A percentile compares a stretch with the other conserved stretches of the same genome.
These are phyloP conservation scores for Cytidiella melzeri DNA, from an alignment of 768 basidiomycete genomes.

Conservation along the genomic window DNA sequence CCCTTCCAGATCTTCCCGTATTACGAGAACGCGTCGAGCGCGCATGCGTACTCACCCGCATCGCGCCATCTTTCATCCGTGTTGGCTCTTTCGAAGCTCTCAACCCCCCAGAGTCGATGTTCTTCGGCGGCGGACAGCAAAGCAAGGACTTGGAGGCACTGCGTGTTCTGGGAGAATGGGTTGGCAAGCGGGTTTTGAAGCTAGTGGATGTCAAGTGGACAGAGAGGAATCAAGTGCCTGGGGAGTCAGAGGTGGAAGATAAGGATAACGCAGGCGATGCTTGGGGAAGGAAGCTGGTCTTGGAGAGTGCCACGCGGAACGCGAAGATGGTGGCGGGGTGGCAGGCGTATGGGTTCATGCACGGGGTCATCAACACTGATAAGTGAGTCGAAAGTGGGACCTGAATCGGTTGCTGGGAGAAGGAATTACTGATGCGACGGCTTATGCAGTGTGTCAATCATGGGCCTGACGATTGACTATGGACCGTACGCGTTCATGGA, in stretches of 20 bases:
- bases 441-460: conserved; percentile 54
- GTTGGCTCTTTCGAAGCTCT: conserved; percentile 89
- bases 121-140: conserved; percentile 76
- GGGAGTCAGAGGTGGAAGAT: too few species aligned
- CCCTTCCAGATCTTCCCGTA: conserved; percentile 69
- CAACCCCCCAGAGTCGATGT: conserved; percentile 56
- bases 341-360: conserved; percentile 95
- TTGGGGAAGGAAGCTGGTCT: conserved; percentile 68
- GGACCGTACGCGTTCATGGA: conserved; percentile 97
- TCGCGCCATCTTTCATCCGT: conserved; percentile 87
- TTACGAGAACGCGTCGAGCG: conserved; percentile 67
- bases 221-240: background rate
- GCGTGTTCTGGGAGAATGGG: conserved; percentile 72
- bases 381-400: conserved; percentile 56
- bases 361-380: conserved; percentile 96
- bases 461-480: conserved; percentile 76
- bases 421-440: too few species aligned
- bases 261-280: conserved; percentile 37
- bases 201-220: conserved; percentile 31
- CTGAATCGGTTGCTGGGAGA: background rate
- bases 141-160: conserved; percentile 69
- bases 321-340: conserved; percentile 91
- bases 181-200: conserved; percentile 52
- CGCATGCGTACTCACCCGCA: conserved; percentile 69
- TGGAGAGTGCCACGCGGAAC: conserved; percentile 79